A percentile compares a stretch with the other conserved stretches of the same genome.
Conservation (phyloP, 108 stramenopile genomes). For the Nannochloropsis granulata region DNA sequence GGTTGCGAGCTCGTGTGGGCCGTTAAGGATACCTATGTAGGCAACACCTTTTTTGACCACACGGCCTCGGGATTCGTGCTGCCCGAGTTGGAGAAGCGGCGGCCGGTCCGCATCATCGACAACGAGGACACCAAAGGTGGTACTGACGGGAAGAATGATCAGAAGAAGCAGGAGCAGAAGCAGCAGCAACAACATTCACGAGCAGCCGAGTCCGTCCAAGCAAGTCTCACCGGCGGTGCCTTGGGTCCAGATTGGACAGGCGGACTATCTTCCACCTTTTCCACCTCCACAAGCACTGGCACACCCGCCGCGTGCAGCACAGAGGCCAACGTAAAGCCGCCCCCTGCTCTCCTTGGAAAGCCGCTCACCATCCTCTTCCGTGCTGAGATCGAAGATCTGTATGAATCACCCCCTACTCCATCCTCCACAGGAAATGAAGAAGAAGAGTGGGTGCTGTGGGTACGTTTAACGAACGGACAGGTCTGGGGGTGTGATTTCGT, state of each 20-base stretch:
- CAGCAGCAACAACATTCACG: background rate
- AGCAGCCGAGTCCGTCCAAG: background rate
- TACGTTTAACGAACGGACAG: conserved; percentile 13
- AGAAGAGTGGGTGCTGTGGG: background rate
- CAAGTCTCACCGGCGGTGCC: background rate
- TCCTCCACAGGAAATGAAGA: background rate
- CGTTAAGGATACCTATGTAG: conserved; percentile 22
- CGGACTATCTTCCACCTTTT: background rate
- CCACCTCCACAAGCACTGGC: background rate
- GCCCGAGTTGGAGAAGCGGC: background rate
- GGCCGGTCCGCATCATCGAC: background rate
- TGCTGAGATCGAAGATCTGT: background rate
- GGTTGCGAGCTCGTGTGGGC: conserved; percentile 11
- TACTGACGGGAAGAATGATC: background rate
- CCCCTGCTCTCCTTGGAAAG: background rate
- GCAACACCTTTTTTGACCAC: conserved; percentile 37
- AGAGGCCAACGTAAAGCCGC: background rate
- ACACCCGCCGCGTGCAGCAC: background rate
- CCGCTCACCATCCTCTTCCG: background rate
- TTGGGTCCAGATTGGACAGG: background rate
- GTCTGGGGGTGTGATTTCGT: conserved; percentile 22
- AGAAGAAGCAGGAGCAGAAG: background rate
- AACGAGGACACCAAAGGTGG: background rate
- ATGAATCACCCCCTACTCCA: background rate
- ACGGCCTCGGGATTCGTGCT: conserved; percentile 33